Evolutionary conservation across 78 protist genomes (phyloP), one percentile per base, ranked within the genome.

Genomic region (Dictyostelium intermedium): DNA sequence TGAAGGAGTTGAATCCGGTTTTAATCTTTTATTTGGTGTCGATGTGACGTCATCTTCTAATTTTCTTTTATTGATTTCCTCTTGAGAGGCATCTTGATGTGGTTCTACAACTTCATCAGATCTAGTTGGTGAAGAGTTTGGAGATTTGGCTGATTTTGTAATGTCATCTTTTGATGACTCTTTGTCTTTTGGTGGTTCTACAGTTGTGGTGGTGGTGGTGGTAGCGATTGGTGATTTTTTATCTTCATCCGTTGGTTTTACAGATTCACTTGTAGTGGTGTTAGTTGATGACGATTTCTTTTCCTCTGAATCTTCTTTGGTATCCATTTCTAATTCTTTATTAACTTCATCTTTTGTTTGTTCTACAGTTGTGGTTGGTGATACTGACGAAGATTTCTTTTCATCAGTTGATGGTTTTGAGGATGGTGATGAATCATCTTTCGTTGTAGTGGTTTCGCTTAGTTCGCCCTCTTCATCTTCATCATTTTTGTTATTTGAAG

Each of bases 71-170:
- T 89, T 89, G 14, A 89, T 83, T 70, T 89, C 94, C 27, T 89
- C 94, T 80, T 89, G 94, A 3, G 87, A 78, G 14, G 94, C 94
- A 80, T 89, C 94, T 69, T 89, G 94, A 35, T 72, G 81, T 18
- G 94, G 94, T 80, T 89, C 94, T 20, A 56, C 66, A 27, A 89
- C 84, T 89, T 89, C 86, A 35, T 89, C 94, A 10, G 86, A 85
- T 63, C 87, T 69, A 10, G 74, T 66, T 13, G 93, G 93, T 34
- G 93, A 87, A 13, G 84, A 63, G 32, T 74, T 60, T 56, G 85
- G 92, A 25, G 92, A 34, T 66, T 60, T 41, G 1, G 70, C 30
- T 23, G 69, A n/a, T 37, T 14, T 45, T n/a, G 84, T 13, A 8
- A 66, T 76, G 16, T 39, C 25, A 35, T 10, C 8, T 77, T 34